A percentile compares a stretch with the other conserved stretches of the same genome.
phyloP scores from a whole-genome alignment of 2,329 filamentous ascomycete genomes.

The Apiospora kogelbergensis region DNA sequence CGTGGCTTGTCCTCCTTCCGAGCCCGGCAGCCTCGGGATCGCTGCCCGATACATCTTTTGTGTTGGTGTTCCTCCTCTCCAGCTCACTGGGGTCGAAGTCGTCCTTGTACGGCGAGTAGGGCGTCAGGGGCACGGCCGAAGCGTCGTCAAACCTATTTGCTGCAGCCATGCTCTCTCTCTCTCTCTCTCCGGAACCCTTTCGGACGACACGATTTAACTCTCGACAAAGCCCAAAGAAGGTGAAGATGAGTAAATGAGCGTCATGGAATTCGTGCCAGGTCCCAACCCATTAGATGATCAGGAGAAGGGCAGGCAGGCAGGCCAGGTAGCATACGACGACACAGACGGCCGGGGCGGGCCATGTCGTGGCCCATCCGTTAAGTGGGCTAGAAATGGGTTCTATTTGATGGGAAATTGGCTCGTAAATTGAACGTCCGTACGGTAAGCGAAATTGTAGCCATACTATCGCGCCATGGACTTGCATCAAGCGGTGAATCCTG shows the following conservation, averaged over 20 bases:
- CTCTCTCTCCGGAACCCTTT: no score
- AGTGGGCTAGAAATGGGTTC: conserved; percentile 6
- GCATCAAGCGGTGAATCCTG: not conserved
- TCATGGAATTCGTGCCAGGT: not conserved
- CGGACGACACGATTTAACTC: not conserved
- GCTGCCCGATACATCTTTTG: not conserved
- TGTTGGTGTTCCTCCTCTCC: not conserved
- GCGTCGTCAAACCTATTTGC: not conserved
- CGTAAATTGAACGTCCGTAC: not conserved
- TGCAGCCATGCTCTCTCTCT: not conserved
- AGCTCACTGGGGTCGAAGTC: not conserved
- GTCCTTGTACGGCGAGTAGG: not conserved
- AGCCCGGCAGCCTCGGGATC: not conserved
- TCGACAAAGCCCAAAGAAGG: not conserved
- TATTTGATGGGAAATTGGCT: not conserved
- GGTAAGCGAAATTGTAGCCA: not conserved
- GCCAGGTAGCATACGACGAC: not conserved
- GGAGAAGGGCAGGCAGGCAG: not conserved
- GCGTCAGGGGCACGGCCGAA: not conserved
- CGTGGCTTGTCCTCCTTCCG: not conserved
- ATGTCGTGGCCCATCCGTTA: not conserved
- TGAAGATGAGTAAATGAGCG: not conserved
- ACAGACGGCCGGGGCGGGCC: not conserved
- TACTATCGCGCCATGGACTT: not conserved
- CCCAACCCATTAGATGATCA: not conserved